Conservation (phyloP, 2,329 filamentous ascomycete genomes). For the Ascomycota sp. region DNA sequence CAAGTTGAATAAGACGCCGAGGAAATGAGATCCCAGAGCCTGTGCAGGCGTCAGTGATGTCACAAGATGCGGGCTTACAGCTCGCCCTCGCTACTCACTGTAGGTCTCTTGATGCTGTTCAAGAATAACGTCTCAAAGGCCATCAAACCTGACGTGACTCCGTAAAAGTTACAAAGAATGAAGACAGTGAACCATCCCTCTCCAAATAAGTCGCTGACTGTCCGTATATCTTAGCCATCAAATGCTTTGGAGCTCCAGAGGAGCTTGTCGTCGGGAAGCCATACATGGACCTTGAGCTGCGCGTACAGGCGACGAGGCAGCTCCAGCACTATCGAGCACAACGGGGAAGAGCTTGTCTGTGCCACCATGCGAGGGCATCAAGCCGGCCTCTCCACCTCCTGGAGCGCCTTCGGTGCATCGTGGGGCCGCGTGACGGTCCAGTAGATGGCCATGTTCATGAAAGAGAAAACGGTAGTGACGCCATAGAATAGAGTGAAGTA, state of each 20-base stretch:
- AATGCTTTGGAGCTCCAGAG: not conserved
- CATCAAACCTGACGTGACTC: constrained; percentile 21
- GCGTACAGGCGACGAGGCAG: not conserved
- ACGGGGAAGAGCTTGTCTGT: not conserved
- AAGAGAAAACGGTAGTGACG: constrained; percentile 21
- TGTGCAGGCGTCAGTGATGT: constrained; percentile 8
- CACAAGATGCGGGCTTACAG: not conserved
- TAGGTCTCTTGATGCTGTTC: constrained; percentile 32
- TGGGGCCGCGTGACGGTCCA: constrained; percentile 21
- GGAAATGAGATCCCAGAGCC: constrained; percentile 23
- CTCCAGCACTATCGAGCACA: not conserved
- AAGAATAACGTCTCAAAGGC: constrained; percentile 24
- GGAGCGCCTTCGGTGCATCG: no score
- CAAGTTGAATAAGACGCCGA: constrained; percentile 19
- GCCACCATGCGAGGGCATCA: not conserved
- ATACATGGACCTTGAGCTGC: constrained; percentile 1
- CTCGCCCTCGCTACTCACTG: constrained; percentile 17
- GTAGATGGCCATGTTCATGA: constrained; percentile 30
- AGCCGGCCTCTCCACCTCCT: not conserved
- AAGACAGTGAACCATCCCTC: constrained; percentile 26
- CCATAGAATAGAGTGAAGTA: constrained; percentile 31
- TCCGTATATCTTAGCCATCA: constrained; percentile 4
- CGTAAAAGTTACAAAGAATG: constrained; percentile 24
- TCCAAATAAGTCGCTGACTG: constrained; percentile 27
- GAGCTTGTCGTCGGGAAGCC: not conserved